Evolutionary conservation across 176 grass and related monocot genomes (phyloP).

Genomic region (Luzula sylvatica): DNA sequence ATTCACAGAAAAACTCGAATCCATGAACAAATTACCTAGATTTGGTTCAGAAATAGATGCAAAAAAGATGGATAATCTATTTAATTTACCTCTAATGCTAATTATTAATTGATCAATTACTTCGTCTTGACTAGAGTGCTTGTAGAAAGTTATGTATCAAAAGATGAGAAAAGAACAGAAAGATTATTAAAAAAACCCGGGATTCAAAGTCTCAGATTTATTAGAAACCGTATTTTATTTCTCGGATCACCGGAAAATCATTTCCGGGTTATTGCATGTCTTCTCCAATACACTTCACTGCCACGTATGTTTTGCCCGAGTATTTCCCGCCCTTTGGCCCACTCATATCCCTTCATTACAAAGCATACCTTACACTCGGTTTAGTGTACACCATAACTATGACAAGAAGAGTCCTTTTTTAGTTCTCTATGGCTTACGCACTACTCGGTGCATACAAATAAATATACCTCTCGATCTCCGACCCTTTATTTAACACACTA

Average conservation of each 20-base stretch:
- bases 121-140: too few species aligned
- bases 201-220: too few species aligned
- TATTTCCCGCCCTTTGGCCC: slow-evolving; percentile 18
- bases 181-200: too few species aligned
- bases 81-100: too few species aligned
- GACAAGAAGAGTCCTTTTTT: neutral
- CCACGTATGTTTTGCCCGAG: neutral
- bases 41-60: too few species aligned
- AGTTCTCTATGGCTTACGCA: neutral
- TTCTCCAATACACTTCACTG: neutral
- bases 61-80: too few species aligned
- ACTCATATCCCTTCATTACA: neutral
- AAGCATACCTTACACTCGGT: neutral
- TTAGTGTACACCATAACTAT: neutral
- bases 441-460: neutral
- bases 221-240: too few species aligned
- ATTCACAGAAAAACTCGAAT: neutral
- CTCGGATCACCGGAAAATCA: too few species aligned
- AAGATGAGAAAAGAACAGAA: too few species aligned
- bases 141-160: too few species aligned
- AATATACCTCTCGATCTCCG: neutral
- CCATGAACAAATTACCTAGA: neutral
- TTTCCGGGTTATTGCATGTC: too few species aligned
- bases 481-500: neutral
- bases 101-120: too few species aligned